Evolutionary conservation across 2,329 filamentous ascomycete species (phyloP).

Genomic region (Lasiodiplodia gonubiensis): DNA sequence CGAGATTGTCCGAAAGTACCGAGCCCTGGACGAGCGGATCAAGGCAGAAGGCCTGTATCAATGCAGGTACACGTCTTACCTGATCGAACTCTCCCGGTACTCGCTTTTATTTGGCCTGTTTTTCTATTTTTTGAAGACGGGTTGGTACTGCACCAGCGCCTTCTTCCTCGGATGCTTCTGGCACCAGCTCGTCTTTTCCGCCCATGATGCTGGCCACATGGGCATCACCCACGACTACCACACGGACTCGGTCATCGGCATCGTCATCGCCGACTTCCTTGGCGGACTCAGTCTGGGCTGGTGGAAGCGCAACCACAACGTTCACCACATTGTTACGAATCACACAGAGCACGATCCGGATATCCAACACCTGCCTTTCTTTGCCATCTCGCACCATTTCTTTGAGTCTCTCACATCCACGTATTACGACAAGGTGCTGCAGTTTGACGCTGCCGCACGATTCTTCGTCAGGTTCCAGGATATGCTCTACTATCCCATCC

Average conservation of each 20-base stretch:
- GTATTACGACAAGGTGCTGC: conserved; percentile 70
- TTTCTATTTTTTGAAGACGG: conserved; percentile 53
- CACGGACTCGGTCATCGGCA: conserved; percentile 82
- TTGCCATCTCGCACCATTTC: conserved; percentile 70
- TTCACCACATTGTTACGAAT: conserved; percentile 96
- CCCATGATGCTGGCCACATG: conserved; percentile 96
- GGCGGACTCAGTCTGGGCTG: conserved; percentile 90
- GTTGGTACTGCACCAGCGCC: conserved; percentile 65
- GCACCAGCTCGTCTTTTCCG: conserved; percentile 94
- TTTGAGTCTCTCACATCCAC: conserved; percentile 67
- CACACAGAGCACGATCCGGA: conserved; percentile 94
- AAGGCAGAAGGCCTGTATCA: conserved; percentile 77
- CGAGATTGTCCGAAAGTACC: conserved; percentile 79
- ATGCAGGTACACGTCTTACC: conserved; percentile 83
- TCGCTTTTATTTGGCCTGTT: conserved; percentile 67
- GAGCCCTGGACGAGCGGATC: conserved; percentile 74
- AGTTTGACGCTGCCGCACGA: conserved; percentile 66
- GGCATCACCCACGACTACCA: conserved; percentile 93
- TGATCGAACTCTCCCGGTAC: conserved; percentile 76
- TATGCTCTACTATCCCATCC: conserved; percentile 72
- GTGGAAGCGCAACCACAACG: conserved; percentile 98
- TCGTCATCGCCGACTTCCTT: conserved; percentile 86
- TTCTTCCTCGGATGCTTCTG: conserved; percentile 81
- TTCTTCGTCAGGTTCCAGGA: conserved; percentile 66
- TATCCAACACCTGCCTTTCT: conserved; percentile 76